Base-by-base conservation (phyloP, 2,329 filamentous ascomycete genomes). In the Hymenotorrendiella dingleyae region DNA sequence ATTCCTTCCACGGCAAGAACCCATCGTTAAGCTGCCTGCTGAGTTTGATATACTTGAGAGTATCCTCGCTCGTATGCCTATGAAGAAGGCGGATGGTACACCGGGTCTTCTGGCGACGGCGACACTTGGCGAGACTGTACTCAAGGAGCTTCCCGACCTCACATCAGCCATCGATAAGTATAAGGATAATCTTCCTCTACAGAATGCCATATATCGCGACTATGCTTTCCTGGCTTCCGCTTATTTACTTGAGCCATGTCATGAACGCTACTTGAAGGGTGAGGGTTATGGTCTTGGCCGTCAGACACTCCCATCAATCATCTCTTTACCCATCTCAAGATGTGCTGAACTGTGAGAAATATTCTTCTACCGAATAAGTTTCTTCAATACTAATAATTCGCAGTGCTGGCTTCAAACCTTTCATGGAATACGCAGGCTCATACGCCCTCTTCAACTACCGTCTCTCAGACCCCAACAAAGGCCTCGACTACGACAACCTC, bases 181-280 rank as follows among this genome's bases (percentile, higher is more conserved):
- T 54, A 72, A 76, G 54, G 69, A 81, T 48, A 82, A 95, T 65
- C 73, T 91, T 28, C 83, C 84, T 12, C 68, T 87, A 46, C 80
- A 94, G 71, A 93, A 90, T 57, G 89, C 89, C 24, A 68, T 94
- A 36, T 95, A 95, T 64, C 76, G 90, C 16, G 90, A 96, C 68
- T 96, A 95, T 64, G 86, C 85, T 11, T 96, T 95, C 71, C 68
- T 95, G 22, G 85, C 89, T 4, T 94, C 86, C 19, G 86, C 88
- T 0, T 95, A 94, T 62, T 72, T 96, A 22, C 79, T 96, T 22
- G 90, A 96, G 70, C 90, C 90, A 9, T 96, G 90, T 64, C 90
- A 93, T 66, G 74, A 87, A 67, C 76, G 74, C 28, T 82, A 80
- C 57, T 56, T 83, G 47, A 82, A 77, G 63, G 84, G 82, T 0